Conservation (phyloP, 768 basidiomycete species). For the Mycena metata region DNA sequence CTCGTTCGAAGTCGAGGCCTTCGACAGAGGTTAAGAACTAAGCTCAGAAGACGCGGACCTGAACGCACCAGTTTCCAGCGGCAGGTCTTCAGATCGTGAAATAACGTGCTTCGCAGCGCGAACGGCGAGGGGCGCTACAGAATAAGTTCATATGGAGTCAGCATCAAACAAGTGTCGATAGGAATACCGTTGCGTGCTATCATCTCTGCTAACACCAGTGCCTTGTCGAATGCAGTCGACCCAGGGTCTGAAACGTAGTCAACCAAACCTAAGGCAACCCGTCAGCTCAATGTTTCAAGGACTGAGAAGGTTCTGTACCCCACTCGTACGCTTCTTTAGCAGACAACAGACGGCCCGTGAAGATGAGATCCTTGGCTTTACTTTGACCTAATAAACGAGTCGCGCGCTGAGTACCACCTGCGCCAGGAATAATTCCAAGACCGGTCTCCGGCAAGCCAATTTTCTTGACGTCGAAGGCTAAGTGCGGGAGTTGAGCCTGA, state of each 20-base stretch:
- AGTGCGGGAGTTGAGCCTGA: not conserved
- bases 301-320: constrained; percentile 59
- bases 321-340: constrained; percentile 78
- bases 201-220: constrained; percentile 75
- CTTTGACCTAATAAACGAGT: constrained; percentile 83
- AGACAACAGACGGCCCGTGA: constrained; percentile 78
- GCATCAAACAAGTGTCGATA: not conserved
- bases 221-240: constrained; percentile 74
- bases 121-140: constrained; percentile 84
- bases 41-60: not conserved
- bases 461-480: constrained; percentile 70
- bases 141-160: not conserved
- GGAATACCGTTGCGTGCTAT: constrained; percentile 76
- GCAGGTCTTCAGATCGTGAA: constrained; percentile 81
- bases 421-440: constrained; percentile 90
- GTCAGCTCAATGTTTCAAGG: constrained; percentile 14
- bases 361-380: constrained; percentile 89
- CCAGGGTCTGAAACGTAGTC: constrained; percentile 81
- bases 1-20: constrained; percentile 95
- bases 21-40: constrained; percentile 2
- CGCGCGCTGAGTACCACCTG: constrained; percentile 89
- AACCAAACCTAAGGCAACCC: constrained; percentile 72
- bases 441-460: constrained; percentile 88
- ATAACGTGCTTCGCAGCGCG: constrained; percentile 91
- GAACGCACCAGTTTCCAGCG: constrained; percentile 77